These are phyloP conservation scores for Cyphellophora attinorum DNA, from an alignment of 2,329 filamentous ascomycete genomes.

Conservation along the genomic window DNA sequence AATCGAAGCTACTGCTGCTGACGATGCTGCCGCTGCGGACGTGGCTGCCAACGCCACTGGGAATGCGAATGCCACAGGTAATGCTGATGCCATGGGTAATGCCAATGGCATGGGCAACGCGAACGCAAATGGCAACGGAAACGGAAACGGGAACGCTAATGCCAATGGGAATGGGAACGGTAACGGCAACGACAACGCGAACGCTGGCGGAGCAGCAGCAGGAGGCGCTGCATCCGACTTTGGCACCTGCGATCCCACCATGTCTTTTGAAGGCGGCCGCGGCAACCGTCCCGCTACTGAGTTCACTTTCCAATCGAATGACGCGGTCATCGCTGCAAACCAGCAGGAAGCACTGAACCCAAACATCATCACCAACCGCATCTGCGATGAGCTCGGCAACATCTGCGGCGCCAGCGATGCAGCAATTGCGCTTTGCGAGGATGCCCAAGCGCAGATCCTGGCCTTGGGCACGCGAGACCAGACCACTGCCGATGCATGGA, in stretches of 20 bases:
- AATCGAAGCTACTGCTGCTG: conserved; percentile 8
- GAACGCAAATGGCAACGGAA: conserved; percentile 2
- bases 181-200: conserved; percentile 4
- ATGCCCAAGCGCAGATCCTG: conserved; percentile 44
- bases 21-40: conserved; percentile 10
- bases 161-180: conserved; percentile 10
- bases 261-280: conserved; percentile 48
- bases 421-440: conserved; percentile 44
- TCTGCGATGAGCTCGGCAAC: conserved; percentile 61
- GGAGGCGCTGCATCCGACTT: conserved; percentile 34
- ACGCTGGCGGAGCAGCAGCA: conserved; percentile 3
- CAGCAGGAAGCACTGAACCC: conserved; percentile 60
- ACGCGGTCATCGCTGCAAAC: conserved; percentile 49
- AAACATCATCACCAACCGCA: conserved; percentile 64
- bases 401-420: conserved; percentile 55
- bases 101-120: conserved; percentile 10
- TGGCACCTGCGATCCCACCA: conserved; percentile 40
- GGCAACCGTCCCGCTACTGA: conserved; percentile 44
- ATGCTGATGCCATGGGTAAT: conserved; percentile 8
- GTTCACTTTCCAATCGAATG: conserved; percentile 59
- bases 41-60: conserved; percentile 11
- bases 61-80: conserved; percentile 2
- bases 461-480: conserved; percentile 32
- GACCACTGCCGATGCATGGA: conserved; percentile 32
- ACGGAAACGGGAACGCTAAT: too few species aligned